Base-by-base conservation (phyloP, 768 basidiomycete genomes). In the Hydnomerulius pinastri region DNA sequence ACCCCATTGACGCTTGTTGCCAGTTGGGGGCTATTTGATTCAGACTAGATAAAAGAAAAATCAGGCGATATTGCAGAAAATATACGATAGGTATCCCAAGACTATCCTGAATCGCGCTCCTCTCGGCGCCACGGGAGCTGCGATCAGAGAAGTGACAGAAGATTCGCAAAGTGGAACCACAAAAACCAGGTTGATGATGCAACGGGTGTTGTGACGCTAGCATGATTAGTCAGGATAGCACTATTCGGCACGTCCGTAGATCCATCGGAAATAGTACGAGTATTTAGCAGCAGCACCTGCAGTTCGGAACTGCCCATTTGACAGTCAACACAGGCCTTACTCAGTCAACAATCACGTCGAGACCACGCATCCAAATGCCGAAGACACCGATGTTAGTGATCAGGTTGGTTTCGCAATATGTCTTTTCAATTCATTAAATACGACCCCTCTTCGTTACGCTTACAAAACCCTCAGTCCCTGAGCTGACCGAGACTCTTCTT, bases 401-500 rank as follows among this genome's bases (percentile, higher is more conserved):
- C 38, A 56, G 55, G 55, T 56, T 15, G 4, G 55, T 56, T 11
- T 32, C 17, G 27, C 20, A 43, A 29, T 33, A n/a, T 32, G 38
- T 40, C 38, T 40, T 20, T 20, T 33, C 46, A 11, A 47, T 39
- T 27, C 29, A 29, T 42, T 20, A 15, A 2, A 6, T 20, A 10
- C 41, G 39, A 28, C 44, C 55, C 55, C 37, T 49, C 43, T 53
- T 20, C 41, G 13, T 15, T n/a, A n/a, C n/a, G 42, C 52, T 50
- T 53, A 53, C 33, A 43, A 42, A 50, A 38, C 43, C 54, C 41
- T n/a, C n/a, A n/a, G n/a, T n/a, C n/a, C n/a, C n/a, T n/a, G n/a
- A n/a, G n/a, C n/a, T 38, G 50, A 47, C 35, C 18, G 4, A 36
- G 3, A 36, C 5, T 23, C 36, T 23, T 23, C 11, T 6, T 17